A percentile compares a stretch with the other conserved stretches of the same genome.
phyloP scores from a whole-genome alignment of 108 stramenopile genomes.

The Aurantiochytrium sp. region DNA sequence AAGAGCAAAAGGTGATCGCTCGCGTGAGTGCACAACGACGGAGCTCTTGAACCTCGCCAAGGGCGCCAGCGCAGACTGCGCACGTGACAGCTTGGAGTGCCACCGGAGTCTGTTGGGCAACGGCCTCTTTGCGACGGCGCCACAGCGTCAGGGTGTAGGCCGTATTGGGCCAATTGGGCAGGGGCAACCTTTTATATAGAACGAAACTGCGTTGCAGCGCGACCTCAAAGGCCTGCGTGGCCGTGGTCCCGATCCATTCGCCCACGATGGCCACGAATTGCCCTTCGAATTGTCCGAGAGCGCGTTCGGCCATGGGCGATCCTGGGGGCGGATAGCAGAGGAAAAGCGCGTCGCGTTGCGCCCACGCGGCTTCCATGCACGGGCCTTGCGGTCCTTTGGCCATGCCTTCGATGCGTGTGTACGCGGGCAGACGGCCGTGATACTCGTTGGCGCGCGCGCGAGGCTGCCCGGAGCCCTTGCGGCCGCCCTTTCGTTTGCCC shows the following conservation, averaged over 20 bases:
- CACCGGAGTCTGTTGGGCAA: background rate
- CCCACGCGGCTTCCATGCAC: background rate
- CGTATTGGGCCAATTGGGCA: background rate
- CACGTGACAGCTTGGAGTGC: background rate
- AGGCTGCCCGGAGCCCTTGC: background rate
- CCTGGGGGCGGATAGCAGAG: background rate
- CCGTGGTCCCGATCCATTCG: background rate
- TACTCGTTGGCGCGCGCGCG: background rate
- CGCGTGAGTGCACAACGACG: background rate
- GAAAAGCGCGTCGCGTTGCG: background rate
- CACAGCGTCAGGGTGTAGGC: background rate
- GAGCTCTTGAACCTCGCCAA: background rate
- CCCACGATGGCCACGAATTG: background rate
- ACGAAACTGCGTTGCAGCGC: background rate
- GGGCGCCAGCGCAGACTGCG: background rate
- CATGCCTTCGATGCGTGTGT: background rate
- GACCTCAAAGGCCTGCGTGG: background rate
- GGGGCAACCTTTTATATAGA: background rate
- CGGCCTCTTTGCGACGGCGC: background rate
- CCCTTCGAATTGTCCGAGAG: background rate
- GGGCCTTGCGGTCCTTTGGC: background rate
- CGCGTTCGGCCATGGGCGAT: background rate
- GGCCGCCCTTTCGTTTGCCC: background rate
- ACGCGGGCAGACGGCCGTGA: background rate
- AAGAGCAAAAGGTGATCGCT: background rate